Percentiles rank a stretch among this genome's conserved stretches.
These are phyloP conservation scores for Heterobasidion parviporum DNA, from an alignment of 1,284 basidiomycete species.

Conservation along the genomic window DNA sequence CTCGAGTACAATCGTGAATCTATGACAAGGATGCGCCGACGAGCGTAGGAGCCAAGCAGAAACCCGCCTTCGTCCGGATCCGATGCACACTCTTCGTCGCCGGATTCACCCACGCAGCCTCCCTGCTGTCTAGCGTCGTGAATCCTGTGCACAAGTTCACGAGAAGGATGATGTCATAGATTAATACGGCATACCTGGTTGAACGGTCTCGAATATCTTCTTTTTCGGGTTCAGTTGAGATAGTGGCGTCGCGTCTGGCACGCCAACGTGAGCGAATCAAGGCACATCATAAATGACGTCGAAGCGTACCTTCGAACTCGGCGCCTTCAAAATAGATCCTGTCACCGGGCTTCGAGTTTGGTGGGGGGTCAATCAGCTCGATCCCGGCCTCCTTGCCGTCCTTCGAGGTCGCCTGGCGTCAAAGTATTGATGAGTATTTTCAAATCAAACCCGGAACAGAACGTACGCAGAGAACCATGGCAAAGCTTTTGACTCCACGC, in stretches of 20 bases:
- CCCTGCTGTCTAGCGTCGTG: constrained; percentile 76
- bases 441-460: not conserved
- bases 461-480: constrained; percentile 89
- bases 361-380: constrained; percentile 84
- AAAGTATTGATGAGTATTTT: not conserved
- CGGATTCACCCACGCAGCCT: constrained; percentile 90
- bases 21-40: constrained; percentile 85
- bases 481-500: constrained; percentile 94
- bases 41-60: constrained; percentile 75
- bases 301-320: constrained; percentile 60
- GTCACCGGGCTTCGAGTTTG: constrained; percentile 83
- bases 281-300: not conserved
- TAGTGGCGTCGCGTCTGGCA: constrained; percentile 62
- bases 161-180: not conserved
- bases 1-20: constrained; percentile 1
- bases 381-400: constrained; percentile 89
- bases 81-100: constrained; percentile 72
- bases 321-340: constrained; percentile 89
- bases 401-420: constrained; percentile 69
- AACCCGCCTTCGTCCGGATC: constrained; percentile 80
- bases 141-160: constrained; percentile 44
- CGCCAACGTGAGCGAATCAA: not conserved
- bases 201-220: constrained; percentile 94
- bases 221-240: constrained; percentile 92
- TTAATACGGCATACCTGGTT: constrained; percentile 52